phyloP scores from a whole-genome alignment of 495 filamentous ascomycete genomes.

The Cercophora scortea region DNA sequence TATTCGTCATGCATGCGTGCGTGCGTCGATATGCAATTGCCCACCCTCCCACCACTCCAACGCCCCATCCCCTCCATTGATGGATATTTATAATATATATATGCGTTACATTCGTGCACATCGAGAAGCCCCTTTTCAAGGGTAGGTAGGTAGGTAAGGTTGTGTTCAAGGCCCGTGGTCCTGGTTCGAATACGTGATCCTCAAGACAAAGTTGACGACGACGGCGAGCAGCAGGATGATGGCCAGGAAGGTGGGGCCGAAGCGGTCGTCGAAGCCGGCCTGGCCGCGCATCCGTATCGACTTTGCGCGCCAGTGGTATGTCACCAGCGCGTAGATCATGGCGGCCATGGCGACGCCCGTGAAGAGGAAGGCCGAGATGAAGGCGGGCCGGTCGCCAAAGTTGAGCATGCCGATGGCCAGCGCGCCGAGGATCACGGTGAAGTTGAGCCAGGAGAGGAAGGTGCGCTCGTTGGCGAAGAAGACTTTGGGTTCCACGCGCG shows the following conservation, averaged over 20 bases:
- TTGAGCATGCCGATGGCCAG: slow-evolving; percentile 94
- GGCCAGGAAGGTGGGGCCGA: slow-evolving; percentile 84
- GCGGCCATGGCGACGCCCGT: slow-evolving; percentile 90
- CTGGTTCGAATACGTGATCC: slow-evolving; percentile 51
- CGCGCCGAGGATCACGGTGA: slow-evolving; percentile 94
- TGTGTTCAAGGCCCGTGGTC: slow-evolving; percentile 17
- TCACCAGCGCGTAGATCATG: slow-evolving; percentile 91
- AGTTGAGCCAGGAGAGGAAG: slow-evolving; percentile 98
- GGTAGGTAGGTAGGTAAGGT: too few species aligned
- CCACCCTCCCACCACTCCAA: too few species aligned
- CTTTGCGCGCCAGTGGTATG: slow-evolving; percentile 94
- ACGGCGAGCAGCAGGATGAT: slow-evolving; percentile 78
- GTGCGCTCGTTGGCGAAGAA: slow-evolving; percentile 99
- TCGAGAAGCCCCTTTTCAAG: neutral
- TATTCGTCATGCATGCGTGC: neutral
- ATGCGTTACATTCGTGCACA: neutral
- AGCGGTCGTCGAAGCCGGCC: slow-evolving; percentile 91
- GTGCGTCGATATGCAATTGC: neutral
- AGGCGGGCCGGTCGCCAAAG: slow-evolving; percentile 89
- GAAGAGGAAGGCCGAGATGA: slow-evolving; percentile 87
- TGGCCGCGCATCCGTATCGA: slow-evolving; percentile 86
- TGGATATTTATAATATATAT: neutral
- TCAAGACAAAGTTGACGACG: slow-evolving; percentile 86
- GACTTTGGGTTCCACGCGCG: slow-evolving; percentile 97
- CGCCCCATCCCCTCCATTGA: neutral